Percentiles rank a stretch among this genome's conserved stretches.
Evolutionary conservation across 768 basidiomycete genomes (phyloP).

Genomic region (Cubamyces lactineus): DNA sequence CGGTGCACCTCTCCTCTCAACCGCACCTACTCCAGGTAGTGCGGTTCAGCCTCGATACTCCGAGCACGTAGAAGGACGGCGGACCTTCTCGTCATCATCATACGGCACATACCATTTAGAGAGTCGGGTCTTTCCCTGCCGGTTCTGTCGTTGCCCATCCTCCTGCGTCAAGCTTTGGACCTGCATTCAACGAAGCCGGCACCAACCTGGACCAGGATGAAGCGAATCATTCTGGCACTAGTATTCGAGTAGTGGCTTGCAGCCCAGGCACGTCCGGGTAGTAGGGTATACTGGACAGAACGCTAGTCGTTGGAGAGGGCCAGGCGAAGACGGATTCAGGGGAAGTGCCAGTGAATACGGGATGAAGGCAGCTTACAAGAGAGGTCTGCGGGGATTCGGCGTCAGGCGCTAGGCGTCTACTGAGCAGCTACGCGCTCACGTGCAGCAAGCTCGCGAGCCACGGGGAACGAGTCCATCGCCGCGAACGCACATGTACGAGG

Average conservation of each 20-base stretch:
- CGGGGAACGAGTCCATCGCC: too few relatives aligned
- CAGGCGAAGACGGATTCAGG: too few relatives aligned
- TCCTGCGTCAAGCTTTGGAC: not conserved
- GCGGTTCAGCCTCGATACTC: not conserved
- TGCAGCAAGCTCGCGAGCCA: too few relatives aligned
- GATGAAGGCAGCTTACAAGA: too few relatives aligned
- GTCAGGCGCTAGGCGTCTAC: too few relatives aligned
- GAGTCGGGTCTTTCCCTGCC: slow-evolving; percentile 96
- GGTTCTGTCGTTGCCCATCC: slow-evolving; percentile 63
- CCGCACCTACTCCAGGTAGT: slow-evolving; percentile 63
- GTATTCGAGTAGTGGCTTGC: slow-evolving; percentile 34
- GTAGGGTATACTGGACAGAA: not conserved
- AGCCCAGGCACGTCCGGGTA: not conserved
- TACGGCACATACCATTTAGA: slow-evolving; percentile 99
- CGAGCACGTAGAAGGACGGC: not conserved
- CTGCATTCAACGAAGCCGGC: not conserved
- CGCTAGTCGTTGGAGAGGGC: too few relatives aligned
- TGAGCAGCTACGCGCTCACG: too few relatives aligned
- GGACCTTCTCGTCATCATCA: slow-evolving; percentile 97
- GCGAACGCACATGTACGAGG: too few relatives aligned
- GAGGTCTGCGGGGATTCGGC: too few relatives aligned
- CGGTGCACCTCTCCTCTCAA: slow-evolving; percentile 96
- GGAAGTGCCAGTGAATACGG: too few relatives aligned
- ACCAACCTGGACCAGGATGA: slow-evolving; percentile 92
- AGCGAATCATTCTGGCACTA: slow-evolving; percentile 83